Conservation (phyloP, 306 rosid genomes). For the Urtica urens region DNA sequence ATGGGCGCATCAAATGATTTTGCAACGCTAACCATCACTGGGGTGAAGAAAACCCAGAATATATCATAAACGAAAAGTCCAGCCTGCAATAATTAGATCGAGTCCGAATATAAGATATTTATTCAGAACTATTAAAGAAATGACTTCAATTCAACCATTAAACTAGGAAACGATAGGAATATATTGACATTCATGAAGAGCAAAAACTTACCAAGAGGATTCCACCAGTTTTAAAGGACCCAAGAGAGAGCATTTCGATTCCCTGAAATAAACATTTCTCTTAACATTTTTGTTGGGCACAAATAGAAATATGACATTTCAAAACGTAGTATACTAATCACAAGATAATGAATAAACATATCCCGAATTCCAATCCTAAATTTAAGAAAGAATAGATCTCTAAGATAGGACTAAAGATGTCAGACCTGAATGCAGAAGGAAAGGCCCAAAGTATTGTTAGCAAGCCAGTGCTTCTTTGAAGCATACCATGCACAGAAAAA, state of each 20-base stretch:
- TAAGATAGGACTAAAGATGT: constrained; percentile 1
- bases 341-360: background rate
- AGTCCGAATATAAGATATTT: no score
- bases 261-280: constrained; percentile 47
- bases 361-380: background rate
- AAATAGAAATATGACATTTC: background rate
- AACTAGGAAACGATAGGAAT: background rate
- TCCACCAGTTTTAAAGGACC: constrained; percentile 97
- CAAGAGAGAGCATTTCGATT: constrained; percentile 98
- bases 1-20: constrained; percentile 99
- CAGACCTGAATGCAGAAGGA: constrained; percentile 97
- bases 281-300: background rate
- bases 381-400: background rate
- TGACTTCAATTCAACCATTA: background rate
- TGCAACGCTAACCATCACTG: constrained; percentile 99
- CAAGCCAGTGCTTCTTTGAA: constrained; percentile 85
- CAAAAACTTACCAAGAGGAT: constrained; percentile 65
- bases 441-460: constrained; percentile 87
- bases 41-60: constrained; percentile 99
- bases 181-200: background rate
- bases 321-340: no score
- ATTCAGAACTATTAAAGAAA: no score
- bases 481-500: constrained; percentile 99
- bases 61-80: constrained; percentile 95
- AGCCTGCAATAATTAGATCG: constrained; percentile 42